These are phyloP conservation scores for Gyrodon lividus DNA, from an alignment of 768 basidiomycete genomes.

Conservation along the genomic window DNA sequence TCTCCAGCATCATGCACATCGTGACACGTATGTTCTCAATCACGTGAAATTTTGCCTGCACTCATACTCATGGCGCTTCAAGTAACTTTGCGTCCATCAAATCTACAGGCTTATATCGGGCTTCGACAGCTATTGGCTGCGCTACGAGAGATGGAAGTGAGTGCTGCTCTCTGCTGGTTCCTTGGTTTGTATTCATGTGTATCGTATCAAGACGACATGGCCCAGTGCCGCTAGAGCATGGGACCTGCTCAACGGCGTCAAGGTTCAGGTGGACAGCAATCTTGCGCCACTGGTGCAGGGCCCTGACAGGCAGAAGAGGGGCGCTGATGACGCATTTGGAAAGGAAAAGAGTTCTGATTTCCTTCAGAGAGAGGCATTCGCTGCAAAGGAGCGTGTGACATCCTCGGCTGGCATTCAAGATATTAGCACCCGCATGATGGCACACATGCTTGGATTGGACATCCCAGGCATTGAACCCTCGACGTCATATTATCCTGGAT, in stretches of 20 bases:
- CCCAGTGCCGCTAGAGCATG: conserved; percentile 66
- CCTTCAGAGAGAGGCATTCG: conserved; percentile 42
- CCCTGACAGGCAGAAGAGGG: conserved; percentile 53
- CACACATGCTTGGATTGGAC: conserved; percentile 68
- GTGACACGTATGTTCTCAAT: conserved; percentile 53
- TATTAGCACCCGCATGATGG: conserved; percentile 64
- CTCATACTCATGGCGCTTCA: conserved; percentile 13
- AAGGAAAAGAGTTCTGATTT: conserved; percentile 49
- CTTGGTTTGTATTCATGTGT: conserved; percentile 10
- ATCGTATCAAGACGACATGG: conserved; percentile 54
- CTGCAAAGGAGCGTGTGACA: conserved; percentile 24
- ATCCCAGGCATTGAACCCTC: conserved; percentile 57
- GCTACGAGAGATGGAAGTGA: conserved; percentile 67
- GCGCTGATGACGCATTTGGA: conserved; percentile 63
- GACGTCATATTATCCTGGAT: conserved; percentile 52
- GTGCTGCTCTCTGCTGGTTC: conserved; percentile 13
- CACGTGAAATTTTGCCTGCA: neutral
- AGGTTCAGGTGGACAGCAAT: conserved; percentile 48
- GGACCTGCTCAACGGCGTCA: conserved; percentile 66
- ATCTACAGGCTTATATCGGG: conserved; percentile 66
- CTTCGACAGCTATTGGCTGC: conserved; percentile 62
- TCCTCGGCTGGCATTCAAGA: conserved; percentile 52
- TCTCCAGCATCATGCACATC: conserved; percentile 72
- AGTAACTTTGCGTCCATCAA: conserved; percentile 74
- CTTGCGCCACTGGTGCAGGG: conserved; percentile 36